These are phyloP conservation scores for Pythium rishiriense DNA, from an alignment of 352 stramenopile species.

Conservation along the genomic window DNA sequence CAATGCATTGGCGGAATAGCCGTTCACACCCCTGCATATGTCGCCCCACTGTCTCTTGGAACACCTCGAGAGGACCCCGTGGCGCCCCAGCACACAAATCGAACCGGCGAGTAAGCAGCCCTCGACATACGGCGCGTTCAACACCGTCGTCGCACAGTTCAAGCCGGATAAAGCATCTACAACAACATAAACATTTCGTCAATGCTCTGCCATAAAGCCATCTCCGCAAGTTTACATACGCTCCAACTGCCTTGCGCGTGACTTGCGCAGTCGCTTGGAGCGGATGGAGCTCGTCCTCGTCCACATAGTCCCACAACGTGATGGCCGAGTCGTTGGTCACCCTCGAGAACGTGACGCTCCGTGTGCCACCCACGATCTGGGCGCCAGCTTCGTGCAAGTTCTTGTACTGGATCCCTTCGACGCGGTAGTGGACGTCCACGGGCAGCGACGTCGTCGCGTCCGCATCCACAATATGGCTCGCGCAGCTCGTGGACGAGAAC, in stretches of 20 bases:
- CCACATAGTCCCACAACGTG: slow-evolving; percentile 35
- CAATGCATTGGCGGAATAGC: neutral
- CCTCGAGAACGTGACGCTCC: slow-evolving; percentile 25
- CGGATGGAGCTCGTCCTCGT: slow-evolving; percentile 32
- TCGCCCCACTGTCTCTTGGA: neutral
- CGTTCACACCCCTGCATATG: slow-evolving; percentile 1
- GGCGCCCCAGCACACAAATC: neutral
- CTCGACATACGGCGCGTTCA: slow-evolving; percentile 4
- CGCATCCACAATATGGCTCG: slow-evolving; percentile 18
- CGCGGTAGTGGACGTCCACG: slow-evolving; percentile 2
- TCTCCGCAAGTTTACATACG: neutral
- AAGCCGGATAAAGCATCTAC: slow-evolving; percentile 4
- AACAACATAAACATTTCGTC: neutral
- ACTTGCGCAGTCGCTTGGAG: slow-evolving; percentile 15
- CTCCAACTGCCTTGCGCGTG: slow-evolving; percentile 16
- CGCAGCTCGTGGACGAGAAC: slow-evolving; percentile 22
- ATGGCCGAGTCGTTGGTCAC: slow-evolving; percentile 26
- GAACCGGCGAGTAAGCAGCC: neutral
- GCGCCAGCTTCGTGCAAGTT: neutral
- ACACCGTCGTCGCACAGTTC: slow-evolving; percentile 12
- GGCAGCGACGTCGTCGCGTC: neutral
- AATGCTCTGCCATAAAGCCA: neutral
- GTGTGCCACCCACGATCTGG: slow-evolving; percentile 21
- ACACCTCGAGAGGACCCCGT: neutral
- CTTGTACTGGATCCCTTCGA: slow-evolving; percentile 3